Evolutionary conservation across 148 eudicot genomes (phyloP).

Genomic region (Chenopodium formosanum): DNA sequence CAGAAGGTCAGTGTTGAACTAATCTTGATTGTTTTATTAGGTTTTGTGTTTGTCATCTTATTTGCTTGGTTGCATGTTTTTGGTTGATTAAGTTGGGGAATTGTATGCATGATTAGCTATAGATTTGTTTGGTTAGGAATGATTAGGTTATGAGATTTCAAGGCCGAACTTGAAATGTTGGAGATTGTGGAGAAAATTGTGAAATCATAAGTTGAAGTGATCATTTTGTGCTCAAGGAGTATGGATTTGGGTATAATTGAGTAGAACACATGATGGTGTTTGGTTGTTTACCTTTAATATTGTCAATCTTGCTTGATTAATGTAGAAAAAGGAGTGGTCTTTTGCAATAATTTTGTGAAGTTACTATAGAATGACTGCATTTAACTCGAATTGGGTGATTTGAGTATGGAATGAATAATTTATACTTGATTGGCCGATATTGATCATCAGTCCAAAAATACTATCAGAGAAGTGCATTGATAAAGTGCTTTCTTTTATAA

Average conservation of each 20-base stretch:
- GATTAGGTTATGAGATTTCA: not conserved
- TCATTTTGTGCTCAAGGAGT: not conserved
- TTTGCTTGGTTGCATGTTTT: not conserved
- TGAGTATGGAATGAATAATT: not conserved
- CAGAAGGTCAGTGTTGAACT: constrained; percentile 56
- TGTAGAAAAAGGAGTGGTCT: not conserved
- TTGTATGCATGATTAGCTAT: not conserved
- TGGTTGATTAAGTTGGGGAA: not conserved
- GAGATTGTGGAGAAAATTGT: too few relatives aligned
- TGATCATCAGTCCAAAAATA: not conserved
- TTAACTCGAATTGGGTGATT: not conserved
- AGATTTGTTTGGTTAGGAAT: not conserved
- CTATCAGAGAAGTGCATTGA: too few relatives aligned
- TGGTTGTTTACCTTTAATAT: not conserved
- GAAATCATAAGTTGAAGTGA: not conserved
- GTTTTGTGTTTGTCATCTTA: not conserved
- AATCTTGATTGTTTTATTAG: not conserved
- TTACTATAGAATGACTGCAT: not conserved
- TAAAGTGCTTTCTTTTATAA: not conserved
- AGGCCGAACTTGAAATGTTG: too few relatives aligned
- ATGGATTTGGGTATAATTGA: not conserved
- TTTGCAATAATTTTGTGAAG: not conserved
- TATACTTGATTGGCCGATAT: not conserved
- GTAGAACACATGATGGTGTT: not conserved
- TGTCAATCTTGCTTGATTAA: too few relatives aligned